Evolutionary conservation across 495 filamentous ascomycete species (phyloP).

Genomic region (Barbatosphaeria neglecta): DNA sequence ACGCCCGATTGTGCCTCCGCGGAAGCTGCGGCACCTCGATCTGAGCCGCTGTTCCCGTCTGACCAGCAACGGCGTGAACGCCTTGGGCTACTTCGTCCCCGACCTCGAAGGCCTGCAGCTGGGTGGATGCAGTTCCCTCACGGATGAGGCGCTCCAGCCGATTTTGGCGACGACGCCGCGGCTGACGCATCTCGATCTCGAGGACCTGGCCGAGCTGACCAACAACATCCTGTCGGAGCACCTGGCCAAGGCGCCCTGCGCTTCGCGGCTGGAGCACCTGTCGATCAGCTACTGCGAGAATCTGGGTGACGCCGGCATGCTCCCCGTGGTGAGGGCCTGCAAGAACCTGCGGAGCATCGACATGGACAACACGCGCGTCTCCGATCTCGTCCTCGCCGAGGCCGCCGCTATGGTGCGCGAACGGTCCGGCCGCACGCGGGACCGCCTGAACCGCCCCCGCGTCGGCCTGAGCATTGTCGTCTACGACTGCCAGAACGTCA

Average conservation of each 20-base stretch:
- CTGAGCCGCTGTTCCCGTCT: slow-evolving; percentile 65
- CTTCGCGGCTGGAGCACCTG: slow-evolving; percentile 59
- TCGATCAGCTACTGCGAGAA: slow-evolving; percentile 83
- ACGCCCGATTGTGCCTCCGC: slow-evolving; percentile 62
- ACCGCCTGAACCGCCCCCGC: slow-evolving; percentile 28
- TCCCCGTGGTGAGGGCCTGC: slow-evolving; percentile 70
- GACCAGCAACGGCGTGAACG: slow-evolving; percentile 56
- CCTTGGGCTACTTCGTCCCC: slow-evolving; percentile 63
- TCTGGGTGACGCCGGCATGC: slow-evolving; percentile 73
- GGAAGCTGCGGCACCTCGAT: slow-evolving; percentile 75
- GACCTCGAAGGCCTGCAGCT: slow-evolving; percentile 72
- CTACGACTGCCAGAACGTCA: slow-evolving; percentile 83
- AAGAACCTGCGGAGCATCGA: slow-evolving; percentile 55
- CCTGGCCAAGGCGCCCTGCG: slow-evolving; percentile 65
- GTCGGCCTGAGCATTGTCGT: slow-evolving; percentile 67
- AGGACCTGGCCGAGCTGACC: slow-evolving; percentile 69
- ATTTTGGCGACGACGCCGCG: slow-evolving; percentile 63
- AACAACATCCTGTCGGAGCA: slow-evolving; percentile 57
- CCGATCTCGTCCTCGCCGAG: slow-evolving; percentile 78
- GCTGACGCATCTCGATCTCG: slow-evolving; percentile 80
- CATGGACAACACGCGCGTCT: slow-evolving; percentile 90
- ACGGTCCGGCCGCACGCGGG: slow-evolving; percentile 41
- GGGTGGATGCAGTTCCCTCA: slow-evolving; percentile 56
- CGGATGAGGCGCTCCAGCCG: slow-evolving; percentile 58
- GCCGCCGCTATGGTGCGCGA: slow-evolving; percentile 63